Percentiles rank a stretch among this genome's conserved stretches.
Conservation (phyloP, 2,329 filamentous ascomycete genomes). For the Venturia carpophila region DNA sequence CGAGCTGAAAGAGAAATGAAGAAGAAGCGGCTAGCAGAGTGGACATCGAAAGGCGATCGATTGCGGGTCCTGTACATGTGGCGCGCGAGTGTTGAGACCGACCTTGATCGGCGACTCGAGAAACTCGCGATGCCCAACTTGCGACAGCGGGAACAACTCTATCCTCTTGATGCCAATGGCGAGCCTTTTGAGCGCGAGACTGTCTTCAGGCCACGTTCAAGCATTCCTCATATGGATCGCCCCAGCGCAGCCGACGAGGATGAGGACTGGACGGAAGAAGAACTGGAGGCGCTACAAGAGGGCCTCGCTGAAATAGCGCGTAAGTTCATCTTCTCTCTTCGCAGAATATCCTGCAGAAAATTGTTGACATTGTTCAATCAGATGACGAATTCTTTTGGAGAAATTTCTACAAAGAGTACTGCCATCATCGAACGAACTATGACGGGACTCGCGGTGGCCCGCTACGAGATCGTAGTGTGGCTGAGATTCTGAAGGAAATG, state of each 20-base stretch:
- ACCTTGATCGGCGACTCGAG: not conserved
- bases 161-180: constrained; percentile 15
- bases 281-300: not conserved
- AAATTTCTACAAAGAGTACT: not conserved
- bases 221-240: constrained; percentile 1
- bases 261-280: constrained; percentile 9
- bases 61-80: not conserved
- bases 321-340: not conserved
- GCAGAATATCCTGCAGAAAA: not conserved
- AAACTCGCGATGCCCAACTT: constrained; percentile 1
- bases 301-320: not conserved
- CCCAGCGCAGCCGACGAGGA: not conserved
- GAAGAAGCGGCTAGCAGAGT: not conserved
- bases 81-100: constrained; percentile 4
- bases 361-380: not conserved
- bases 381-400: not conserved
- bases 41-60: not conserved
- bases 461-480: constrained; percentile 1
- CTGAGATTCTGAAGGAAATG: constrained; percentile 3
- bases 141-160: not conserved
- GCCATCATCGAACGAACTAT: not conserved
- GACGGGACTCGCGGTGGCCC: constrained; percentile 1
- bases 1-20: constrained; percentile 1
- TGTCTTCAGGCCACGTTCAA: constrained; percentile 1
- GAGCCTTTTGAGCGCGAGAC: constrained; percentile 13